These are phyloP conservation scores for Pichia sp. DNA, from an alignment of 1,139 yeast species.

Conservation along the genomic window DNA sequence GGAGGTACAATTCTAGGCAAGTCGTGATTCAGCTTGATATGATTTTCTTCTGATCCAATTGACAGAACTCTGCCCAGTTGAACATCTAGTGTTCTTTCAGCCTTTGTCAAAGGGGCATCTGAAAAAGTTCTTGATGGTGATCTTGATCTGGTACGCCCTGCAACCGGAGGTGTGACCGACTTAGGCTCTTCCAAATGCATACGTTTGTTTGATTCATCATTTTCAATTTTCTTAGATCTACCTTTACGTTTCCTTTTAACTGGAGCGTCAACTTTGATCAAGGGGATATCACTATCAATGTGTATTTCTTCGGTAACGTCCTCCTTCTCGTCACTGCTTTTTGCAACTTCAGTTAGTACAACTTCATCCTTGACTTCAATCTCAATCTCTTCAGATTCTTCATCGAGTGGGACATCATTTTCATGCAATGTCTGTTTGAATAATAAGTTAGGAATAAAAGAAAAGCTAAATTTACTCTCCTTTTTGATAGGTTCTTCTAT, in stretches of 20 bases:
- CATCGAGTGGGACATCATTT: slow-evolving; percentile 2
- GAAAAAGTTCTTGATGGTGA: slow-evolving; percentile 21
- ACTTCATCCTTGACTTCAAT: not conserved
- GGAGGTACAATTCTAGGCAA: slow-evolving; percentile 12
- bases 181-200: slow-evolving; percentile 3
- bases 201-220: slow-evolving; percentile 4
- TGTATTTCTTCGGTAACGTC: slow-evolving; percentile 5
- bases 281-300: not conserved
- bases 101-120: slow-evolving; percentile 11
- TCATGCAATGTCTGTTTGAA: no score
- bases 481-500: no score
- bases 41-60: slow-evolving; percentile 20
- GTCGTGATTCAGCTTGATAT: slow-evolving; percentile 5
- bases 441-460: no score
- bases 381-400: slow-evolving; percentile 10
- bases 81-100: slow-evolving; percentile 11
- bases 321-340: slow-evolving; percentile 9
- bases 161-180: slow-evolving; percentile 11
- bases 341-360: not conserved
- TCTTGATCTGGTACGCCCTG: slow-evolving; percentile 18
- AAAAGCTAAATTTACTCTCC: no score
- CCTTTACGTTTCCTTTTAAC: not conserved
- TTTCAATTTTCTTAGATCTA: not conserved
- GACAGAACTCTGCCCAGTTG: slow-evolving; percentile 21
- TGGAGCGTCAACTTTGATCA: slow-evolving; percentile 1